phyloP scores from a whole-genome alignment of 2,329 filamentous ascomycete species.

The Stylonectria norvegica region DNA sequence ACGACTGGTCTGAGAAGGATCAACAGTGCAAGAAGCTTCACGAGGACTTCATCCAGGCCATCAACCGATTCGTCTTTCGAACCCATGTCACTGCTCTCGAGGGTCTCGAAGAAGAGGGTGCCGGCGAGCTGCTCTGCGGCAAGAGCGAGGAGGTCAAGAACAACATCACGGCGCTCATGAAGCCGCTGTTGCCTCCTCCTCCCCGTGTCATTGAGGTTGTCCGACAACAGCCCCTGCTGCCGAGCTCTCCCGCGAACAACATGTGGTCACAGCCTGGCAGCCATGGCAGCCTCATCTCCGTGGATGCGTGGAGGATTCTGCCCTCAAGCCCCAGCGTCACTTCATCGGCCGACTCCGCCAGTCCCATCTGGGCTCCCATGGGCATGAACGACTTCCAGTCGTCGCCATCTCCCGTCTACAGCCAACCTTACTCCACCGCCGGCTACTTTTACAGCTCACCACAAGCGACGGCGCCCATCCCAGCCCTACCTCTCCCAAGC shows the following conservation, averaged over 20 bases:
- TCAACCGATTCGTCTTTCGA: constrained; percentile 96
- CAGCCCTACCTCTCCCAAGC: constrained; percentile 77
- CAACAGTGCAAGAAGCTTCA: constrained; percentile 95
- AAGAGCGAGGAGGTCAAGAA: constrained; percentile 92
- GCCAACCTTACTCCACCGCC: constrained; percentile 66
- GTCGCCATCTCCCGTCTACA: constrained; percentile 78
- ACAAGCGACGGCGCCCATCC: constrained; percentile 68
- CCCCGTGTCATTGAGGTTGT: constrained; percentile 87
- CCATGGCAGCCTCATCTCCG: constrained; percentile 60
- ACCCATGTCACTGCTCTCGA: constrained; percentile 86
- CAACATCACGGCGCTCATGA: constrained; percentile 79
- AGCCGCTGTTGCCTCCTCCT: constrained; percentile 79
- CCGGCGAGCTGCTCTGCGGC: constrained; percentile 86
- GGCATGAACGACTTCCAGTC: constrained; percentile 66
- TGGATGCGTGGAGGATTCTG: constrained; percentile 87
- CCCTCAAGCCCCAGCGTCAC: constrained; percentile 83
- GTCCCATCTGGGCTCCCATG: constrained; percentile 77
- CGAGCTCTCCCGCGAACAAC: constrained; percentile 71
- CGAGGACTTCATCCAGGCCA: constrained; percentile 91
- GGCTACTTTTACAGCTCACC: constrained; percentile 78
- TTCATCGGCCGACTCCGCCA: constrained; percentile 67
- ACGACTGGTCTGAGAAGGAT: constrained; percentile 96
- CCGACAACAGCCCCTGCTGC: constrained; percentile 78
- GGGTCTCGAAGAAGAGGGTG: constrained; percentile 93
- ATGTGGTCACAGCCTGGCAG: constrained; percentile 78